These are phyloP conservation scores for Moesziomyces globuligerus DNA, from an alignment of 1,284 basidiomycete genomes.

Conservation along the genomic window DNA sequence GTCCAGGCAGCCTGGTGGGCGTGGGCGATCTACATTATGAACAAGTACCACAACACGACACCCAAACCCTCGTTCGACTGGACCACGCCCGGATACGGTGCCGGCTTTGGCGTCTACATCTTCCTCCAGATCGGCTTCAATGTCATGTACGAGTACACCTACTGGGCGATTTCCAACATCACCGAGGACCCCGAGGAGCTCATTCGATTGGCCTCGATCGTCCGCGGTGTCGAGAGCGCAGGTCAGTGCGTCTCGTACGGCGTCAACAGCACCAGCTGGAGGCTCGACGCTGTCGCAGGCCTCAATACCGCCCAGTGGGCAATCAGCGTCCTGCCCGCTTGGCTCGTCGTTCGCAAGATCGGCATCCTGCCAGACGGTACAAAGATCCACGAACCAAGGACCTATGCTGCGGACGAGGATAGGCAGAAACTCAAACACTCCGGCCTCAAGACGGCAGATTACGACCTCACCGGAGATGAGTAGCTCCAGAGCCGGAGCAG, in stretches of 20 bases:
- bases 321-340: conserved; percentile 52
- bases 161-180: conserved; percentile 56
- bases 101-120: conserved; percentile 61
- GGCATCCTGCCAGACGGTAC: conserved; percentile 53
- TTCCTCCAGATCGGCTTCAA: conserved; percentile 61
- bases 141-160: conserved; percentile 59
- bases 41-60: conserved; percentile 40
- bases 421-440: conserved; percentile 30
- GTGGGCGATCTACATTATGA: conserved; percentile 65
- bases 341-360: conserved; percentile 59
- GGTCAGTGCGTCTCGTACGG: conserved; percentile 65
- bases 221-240: conserved; percentile 61
- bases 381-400: conserved; percentile 43
- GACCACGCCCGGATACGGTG: conserved; percentile 55
- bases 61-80: conserved; percentile 59
- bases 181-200: conserved; percentile 55
- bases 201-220: conserved; percentile 58
- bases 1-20: conserved; percentile 61
- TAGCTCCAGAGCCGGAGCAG: not conserved
- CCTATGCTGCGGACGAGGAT: conserved; percentile 48
- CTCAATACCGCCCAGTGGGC: conserved; percentile 63
- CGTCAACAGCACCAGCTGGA: conserved; percentile 55
- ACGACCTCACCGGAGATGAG: conserved; percentile 31
- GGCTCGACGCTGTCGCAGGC: conserved; percentile 57
- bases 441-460: conserved; percentile 29